Conservation (phyloP, 768 basidiomycete species). For the Hygrophoropsis aurantiaca region DNA sequence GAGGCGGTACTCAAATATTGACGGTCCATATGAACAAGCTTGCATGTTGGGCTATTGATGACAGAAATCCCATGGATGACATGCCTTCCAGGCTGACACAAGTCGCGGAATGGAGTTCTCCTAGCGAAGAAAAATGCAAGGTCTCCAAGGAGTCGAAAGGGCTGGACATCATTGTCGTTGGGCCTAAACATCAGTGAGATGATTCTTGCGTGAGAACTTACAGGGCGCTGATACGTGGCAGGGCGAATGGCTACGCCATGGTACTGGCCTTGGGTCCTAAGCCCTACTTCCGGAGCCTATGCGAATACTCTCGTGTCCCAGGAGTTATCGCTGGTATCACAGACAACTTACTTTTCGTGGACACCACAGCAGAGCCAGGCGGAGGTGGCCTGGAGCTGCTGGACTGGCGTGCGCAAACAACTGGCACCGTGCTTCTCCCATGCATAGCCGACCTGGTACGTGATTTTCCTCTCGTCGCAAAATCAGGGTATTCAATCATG, state of each 20-base stretch:
- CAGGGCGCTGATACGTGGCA: not conserved
- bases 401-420: constrained; percentile 23
- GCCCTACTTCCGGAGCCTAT: constrained; percentile 19
- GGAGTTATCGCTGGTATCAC: constrained; percentile 24
- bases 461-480: not conserved
- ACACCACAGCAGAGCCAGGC: constrained; percentile 15
- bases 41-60: constrained; percentile 21
- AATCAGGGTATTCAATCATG: not conserved
- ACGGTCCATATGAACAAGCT: constrained; percentile 25
- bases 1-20: constrained; percentile 23
- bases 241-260: constrained; percentile 14
- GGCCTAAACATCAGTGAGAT: constrained; percentile 12
- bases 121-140: constrained; percentile 14
- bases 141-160: constrained; percentile 18
- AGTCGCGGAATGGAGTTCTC: constrained; percentile 18
- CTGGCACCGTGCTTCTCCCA: constrained; percentile 24
- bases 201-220: not conserved
- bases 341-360: constrained; percentile 21
- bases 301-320: constrained; percentile 21
- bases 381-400: constrained; percentile 25
- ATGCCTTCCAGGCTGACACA: constrained; percentile 12
- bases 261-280: constrained; percentile 17
- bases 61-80: constrained; percentile 10
- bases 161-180: constrained; percentile 18
- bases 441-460: constrained; percentile 20